Evolutionary conservation across 2,329 filamentous ascomycete species (phyloP).

Genomic region (Epichloe amarillans): DNA sequence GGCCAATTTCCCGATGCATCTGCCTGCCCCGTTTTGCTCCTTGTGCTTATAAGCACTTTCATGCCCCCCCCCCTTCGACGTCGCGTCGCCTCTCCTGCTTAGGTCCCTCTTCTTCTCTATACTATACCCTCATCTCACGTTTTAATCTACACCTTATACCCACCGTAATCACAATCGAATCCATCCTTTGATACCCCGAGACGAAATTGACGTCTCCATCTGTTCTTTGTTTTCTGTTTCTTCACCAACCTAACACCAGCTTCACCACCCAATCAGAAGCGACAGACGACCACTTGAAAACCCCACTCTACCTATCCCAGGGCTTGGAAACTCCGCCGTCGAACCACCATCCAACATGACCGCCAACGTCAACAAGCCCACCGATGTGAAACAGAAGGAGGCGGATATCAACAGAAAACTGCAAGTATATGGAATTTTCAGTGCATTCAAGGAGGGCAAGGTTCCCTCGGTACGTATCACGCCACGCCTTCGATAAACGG

Average conservation of each 20-base stretch:
- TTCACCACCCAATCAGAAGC: background rate
- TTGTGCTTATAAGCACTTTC: slow-evolving; percentile 2
- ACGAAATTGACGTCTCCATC: background rate
- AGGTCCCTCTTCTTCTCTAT: background rate
- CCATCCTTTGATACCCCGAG: slow-evolving; percentile 18
- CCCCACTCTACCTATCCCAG: background rate
- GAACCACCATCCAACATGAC: slow-evolving; percentile 18
- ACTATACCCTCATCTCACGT: slow-evolving; percentile 7
- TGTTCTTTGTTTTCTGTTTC: background rate
- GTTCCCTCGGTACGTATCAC: slow-evolving; percentile 60
- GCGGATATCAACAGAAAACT: slow-evolving; percentile 85
- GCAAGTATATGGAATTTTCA: slow-evolving; percentile 81
- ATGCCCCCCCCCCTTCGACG: background rate
- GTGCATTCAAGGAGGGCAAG: slow-evolving; percentile 79
- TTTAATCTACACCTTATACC: slow-evolving; percentile 7
- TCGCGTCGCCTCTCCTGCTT: slow-evolving; percentile 1
- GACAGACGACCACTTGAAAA: background rate
- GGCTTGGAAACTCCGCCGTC: no score
- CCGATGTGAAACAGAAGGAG: slow-evolving; percentile 64
- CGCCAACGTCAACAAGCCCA: slow-evolving; percentile 56
- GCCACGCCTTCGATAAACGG: no score
- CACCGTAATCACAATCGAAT: slow-evolving; percentile 11
- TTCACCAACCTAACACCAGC: background rate
- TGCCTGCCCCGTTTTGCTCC: background rate
- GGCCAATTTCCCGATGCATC: background rate